These are phyloP conservation scores for Jamesozyma piceae DNA, from an alignment of 805 yeast genomes.

Conservation along the genomic window DNA sequence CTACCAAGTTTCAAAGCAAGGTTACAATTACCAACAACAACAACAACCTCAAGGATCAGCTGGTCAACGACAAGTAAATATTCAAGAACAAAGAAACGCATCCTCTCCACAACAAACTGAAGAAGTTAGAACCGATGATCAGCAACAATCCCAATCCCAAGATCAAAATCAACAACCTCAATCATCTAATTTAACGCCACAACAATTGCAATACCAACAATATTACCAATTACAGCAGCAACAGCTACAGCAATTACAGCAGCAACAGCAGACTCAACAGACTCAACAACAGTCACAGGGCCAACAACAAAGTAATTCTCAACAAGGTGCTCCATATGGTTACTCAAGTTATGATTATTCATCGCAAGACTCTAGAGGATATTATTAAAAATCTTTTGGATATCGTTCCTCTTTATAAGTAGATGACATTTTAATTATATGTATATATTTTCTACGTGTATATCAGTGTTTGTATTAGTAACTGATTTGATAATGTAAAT, in stretches of 20 bases:
- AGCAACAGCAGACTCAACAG: conserved; percentile 22
- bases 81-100: conserved; percentile 16
- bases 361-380: conserved; percentile 29
- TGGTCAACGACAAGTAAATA: conserved; percentile 7
- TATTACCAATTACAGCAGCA: conserved; percentile 28
- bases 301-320: conserved; percentile 17
- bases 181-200: conserved; percentile 8
- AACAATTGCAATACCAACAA: conserved; percentile 19
- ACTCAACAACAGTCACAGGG: conserved; percentile 18
- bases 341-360: conserved; percentile 28
- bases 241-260: conserved; percentile 29
- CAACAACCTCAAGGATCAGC: neutral
- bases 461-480: neutral
- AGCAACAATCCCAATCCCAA: conserved; percentile 7
- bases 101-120: conserved; percentile 13
- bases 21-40: neutral
- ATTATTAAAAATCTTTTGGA: conserved; percentile 25
- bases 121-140: conserved; percentile 10
- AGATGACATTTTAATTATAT: neutral
- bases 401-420: neutral
- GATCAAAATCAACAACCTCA: conserved; percentile 5
- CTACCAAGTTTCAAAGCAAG: conserved; percentile 23
- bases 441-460: neutral
- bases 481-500: neutral
- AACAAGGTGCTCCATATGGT: conserved; percentile 26